These are phyloP conservation scores for Haberlea rhodopensis DNA, from an alignment of 257 asterid genomes.

Conservation along the genomic window DNA sequence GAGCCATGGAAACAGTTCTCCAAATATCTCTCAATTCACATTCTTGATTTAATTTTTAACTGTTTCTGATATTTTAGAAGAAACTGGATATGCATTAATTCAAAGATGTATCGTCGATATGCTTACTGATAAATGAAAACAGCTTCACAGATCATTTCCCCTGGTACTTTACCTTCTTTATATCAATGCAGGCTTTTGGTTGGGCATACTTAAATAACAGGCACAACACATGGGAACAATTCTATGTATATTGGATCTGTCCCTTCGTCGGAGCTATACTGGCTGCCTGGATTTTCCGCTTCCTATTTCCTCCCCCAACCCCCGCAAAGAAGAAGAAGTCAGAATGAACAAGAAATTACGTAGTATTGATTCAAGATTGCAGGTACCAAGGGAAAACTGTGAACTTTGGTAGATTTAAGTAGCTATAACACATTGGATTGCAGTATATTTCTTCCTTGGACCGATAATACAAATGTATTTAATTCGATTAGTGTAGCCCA, in stretches of 20 bases:
- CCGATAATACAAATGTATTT: background rate
- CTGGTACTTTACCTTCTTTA: background rate
- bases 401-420: background rate
- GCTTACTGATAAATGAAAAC: background rate
- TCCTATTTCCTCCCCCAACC: slow-evolving; percentile 49
- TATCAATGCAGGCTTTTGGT: slow-evolving; percentile 77
- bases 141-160: background rate
- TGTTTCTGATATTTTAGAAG: too few relatives aligned
- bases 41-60: background rate
- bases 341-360: slow-evolving; percentile 20
- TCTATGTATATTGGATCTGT: slow-evolving; percentile 85
- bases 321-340: slow-evolving; percentile 56
- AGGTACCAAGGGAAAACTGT: slow-evolving; percentile 9
- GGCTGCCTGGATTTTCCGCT: slow-evolving; percentile 86
- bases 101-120: background rate
- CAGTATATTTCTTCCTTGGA: background rate
- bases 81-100: background rate
- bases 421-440: background rate
- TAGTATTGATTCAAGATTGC: slow-evolving; percentile 10
- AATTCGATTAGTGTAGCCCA: background rate
- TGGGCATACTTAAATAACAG: slow-evolving; percentile 74
- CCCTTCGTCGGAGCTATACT: slow-evolving; percentile 81
- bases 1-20: too few relatives aligned
- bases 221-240: slow-evolving; percentile 88
- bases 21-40: background rate